Percentiles rank a stretch among this genome's conserved stretches.
Conservation (phyloP, 208 protist genomes). For the Trypanosoma mega region DNA sequence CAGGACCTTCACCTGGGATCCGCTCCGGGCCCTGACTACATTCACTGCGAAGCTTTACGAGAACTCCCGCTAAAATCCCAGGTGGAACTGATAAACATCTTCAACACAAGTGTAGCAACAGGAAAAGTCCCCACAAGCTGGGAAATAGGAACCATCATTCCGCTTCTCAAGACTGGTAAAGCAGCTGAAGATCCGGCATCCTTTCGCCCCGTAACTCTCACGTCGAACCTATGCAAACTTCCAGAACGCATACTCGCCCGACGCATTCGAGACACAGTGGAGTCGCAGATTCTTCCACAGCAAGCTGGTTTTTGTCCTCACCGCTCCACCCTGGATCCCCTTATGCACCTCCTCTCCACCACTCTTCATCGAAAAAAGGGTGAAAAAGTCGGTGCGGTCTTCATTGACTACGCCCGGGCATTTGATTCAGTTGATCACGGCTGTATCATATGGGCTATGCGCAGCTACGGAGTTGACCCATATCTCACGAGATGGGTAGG, state of each 20-base stretch:
- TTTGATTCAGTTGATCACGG: conserved; percentile 41
- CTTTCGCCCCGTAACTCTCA: conserved; percentile 30
- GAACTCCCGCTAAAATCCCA: background rate
- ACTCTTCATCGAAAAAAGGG: background rate
- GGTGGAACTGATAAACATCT: conserved; percentile 1
- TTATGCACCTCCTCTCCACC: conserved; percentile 17
- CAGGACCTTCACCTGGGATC: background rate
- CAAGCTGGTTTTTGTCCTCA: conserved; percentile 27
- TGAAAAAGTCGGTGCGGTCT: conserved; percentile 7
- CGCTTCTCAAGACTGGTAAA: conserved; percentile 32
- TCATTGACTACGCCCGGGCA: conserved; percentile 33
- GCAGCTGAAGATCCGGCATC: conserved; percentile 7
- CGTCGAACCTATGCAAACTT: conserved; percentile 28
- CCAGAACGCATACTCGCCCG: conserved; percentile 26
- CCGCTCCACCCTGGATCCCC: conserved; percentile 25
- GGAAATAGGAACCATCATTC: conserved; percentile 27
- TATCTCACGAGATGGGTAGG: conserved; percentile 24
- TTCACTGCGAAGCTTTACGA: background rate
- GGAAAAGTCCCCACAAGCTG: conserved; percentile 18
- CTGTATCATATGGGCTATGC: conserved; percentile 21
- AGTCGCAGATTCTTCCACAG: conserved; percentile 8
- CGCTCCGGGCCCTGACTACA: background rate
- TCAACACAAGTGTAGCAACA: conserved; percentile 21
- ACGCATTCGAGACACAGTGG: conserved; percentile 21
- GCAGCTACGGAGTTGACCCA: background rate